Conservation (phyloP, 768 basidiomycete species). For the Mycena leptocephala region DNA sequence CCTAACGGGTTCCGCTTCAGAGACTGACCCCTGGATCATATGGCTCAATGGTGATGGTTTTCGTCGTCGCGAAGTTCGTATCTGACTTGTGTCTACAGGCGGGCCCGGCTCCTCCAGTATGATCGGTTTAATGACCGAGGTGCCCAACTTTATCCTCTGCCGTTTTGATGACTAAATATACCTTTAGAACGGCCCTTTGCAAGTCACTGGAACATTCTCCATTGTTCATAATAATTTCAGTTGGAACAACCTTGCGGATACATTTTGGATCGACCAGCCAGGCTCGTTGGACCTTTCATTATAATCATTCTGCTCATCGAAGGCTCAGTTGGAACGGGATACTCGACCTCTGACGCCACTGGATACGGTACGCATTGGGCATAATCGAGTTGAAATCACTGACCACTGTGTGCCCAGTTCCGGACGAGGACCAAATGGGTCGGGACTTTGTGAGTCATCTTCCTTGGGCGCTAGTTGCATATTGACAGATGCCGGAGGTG, state of each 20-base stretch:
- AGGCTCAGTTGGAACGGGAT: constrained; percentile 63
- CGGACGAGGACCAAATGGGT: constrained; percentile 78
- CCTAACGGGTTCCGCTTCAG: constrained; percentile 56
- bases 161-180: neutral
- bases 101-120: constrained; percentile 83
- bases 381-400: neutral
- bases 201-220: constrained; percentile 66
- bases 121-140: constrained; percentile 76
- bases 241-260: constrained; percentile 77
- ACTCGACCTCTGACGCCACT: constrained; percentile 71
- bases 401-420: constrained; percentile 51
- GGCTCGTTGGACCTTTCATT: constrained; percentile 56
- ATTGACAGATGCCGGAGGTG: constrained; percentile 59
- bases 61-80: too few species aligned
- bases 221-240: constrained; percentile 67
- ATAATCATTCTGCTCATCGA: neutral
- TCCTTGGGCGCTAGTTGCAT: neutral
- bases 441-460: constrained; percentile 62
- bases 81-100: neutral
- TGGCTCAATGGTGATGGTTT: constrained; percentile 78
- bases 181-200: constrained; percentile 78
- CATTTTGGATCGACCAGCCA: constrained; percentile 81
- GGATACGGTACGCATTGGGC: constrained; percentile 66
- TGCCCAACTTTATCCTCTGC: constrained; percentile 40
- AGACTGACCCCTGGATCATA: constrained; percentile 74